Evolutionary conservation across 306 rosid species (phyloP).

Genomic region (Vigna hirtella): DNA sequence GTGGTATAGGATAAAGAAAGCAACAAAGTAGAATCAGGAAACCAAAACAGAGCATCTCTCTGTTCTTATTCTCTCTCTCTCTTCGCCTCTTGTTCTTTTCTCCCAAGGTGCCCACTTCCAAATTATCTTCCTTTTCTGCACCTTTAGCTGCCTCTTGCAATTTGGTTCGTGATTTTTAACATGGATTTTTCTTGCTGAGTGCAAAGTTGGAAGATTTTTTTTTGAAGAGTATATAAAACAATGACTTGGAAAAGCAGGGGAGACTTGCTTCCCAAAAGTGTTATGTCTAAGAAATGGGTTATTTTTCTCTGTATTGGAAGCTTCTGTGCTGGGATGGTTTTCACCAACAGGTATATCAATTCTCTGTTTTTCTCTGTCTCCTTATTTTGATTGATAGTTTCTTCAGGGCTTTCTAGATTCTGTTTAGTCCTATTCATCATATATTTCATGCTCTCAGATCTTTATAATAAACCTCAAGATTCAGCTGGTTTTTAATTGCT

Average conservation of each 20-base stretch:
- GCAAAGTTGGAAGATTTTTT: slow-evolving; percentile 22
- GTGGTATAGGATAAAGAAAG: slow-evolving; percentile 53
- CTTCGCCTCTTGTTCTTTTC: neutral
- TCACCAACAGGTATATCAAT: slow-evolving; percentile 75
- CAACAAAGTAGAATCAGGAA: slow-evolving; percentile 48
- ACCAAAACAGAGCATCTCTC: slow-evolving; percentile 45
- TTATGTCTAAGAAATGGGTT: slow-evolving; percentile 73
- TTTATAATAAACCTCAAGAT: neutral
- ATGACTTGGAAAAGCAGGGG: slow-evolving; percentile 89
- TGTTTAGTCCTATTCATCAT: neutral
- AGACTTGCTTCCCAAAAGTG: slow-evolving; percentile 66
- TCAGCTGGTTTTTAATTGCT: neutral
- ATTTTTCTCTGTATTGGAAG: slow-evolving; percentile 79
- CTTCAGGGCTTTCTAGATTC: slow-evolving; percentile 14
- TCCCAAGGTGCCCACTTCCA: slow-evolving; percentile 23
- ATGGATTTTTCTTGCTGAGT: slow-evolving; percentile 49
- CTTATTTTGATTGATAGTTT: neutral
- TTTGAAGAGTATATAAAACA: neutral
- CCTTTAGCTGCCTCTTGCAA: slow-evolving; percentile 8
- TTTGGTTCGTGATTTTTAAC: slow-evolving; percentile 34
- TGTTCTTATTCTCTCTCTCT: slow-evolving; percentile 46
- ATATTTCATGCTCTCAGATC: slow-evolving; percentile 37
- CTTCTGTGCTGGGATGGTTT: slow-evolving; percentile 89
- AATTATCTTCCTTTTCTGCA: slow-evolving; percentile 35
- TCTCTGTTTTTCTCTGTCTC: slow-evolving; percentile 8